Evolutionary conservation across 2,329 filamentous ascomycete species (phyloP).

Genomic region (Ilyonectria destructans): DNA sequence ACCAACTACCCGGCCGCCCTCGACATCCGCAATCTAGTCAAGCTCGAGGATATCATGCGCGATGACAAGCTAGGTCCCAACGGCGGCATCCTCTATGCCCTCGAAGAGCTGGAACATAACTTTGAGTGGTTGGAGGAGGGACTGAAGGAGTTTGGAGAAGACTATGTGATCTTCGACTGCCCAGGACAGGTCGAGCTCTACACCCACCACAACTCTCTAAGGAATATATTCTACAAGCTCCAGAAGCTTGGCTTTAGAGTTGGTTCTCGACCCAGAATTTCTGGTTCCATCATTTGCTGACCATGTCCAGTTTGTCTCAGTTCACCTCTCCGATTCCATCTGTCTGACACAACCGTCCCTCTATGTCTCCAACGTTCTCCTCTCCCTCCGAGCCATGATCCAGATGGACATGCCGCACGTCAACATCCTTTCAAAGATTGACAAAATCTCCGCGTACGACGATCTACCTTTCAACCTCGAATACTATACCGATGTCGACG

Average conservation of each 20-base stretch:
- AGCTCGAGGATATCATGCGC: slow-evolving; percentile 94
- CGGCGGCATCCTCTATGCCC: slow-evolving; percentile 91
- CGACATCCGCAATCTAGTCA: slow-evolving; percentile 91
- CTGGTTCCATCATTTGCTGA: slow-evolving; percentile 34
- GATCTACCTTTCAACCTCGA: slow-evolving; percentile 95
- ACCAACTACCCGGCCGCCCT: slow-evolving; percentile 91
- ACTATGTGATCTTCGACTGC: slow-evolving; percentile 96
- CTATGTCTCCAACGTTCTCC: slow-evolving; percentile 93
- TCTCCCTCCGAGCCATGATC: slow-evolving; percentile 95
- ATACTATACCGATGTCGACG: slow-evolving; percentile 97
- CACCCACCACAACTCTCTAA: slow-evolving; percentile 92
- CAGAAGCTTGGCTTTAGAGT: slow-evolving; percentile 95
- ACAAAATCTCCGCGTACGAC: slow-evolving; percentile 89
- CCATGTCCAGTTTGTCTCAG: slow-evolving; percentile 82
- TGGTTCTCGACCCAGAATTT: slow-evolving; percentile 54
- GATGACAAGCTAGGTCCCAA: slow-evolving; percentile 94
- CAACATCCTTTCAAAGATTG: slow-evolving; percentile 98
- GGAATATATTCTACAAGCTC: slow-evolving; percentile 92
- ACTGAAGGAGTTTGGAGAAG: slow-evolving; percentile 85
- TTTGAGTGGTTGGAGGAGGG: slow-evolving; percentile 92
- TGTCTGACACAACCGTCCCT: slow-evolving; percentile 93
- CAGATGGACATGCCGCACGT: slow-evolving; percentile 98
- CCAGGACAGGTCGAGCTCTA: slow-evolving; percentile 98
- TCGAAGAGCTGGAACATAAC: slow-evolving; percentile 96
- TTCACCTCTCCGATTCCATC: slow-evolving; percentile 95